Base-by-base conservation (phyloP, 2,329 filamentous ascomycete species). In the Metarhizium guizhouense region DNA sequence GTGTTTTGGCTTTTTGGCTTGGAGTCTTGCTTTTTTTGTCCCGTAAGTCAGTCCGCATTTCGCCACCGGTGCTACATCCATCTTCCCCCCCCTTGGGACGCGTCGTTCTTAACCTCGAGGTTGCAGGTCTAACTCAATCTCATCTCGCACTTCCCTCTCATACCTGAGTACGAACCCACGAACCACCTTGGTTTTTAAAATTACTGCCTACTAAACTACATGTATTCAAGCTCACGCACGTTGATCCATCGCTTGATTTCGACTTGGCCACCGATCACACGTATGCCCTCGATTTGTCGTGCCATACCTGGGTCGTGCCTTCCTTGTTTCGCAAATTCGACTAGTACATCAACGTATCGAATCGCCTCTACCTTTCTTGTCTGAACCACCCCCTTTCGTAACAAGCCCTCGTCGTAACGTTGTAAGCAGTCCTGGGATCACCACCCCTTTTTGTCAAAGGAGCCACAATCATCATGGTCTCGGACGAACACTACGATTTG, bases 401-500 rank as follows among this genome's bases (percentile, higher is more conserved):
- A n/a, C 30, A 50, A 40, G 40, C 48, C 25, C 34, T 29, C 4
- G 42, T 42, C 16, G 34, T 32, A 20, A 16, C 10, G 42, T 25
- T 45, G 42, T 45, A 20, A 20, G 42, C n/a, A 16, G n/a, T 7
- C 42, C 18, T 20, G n/a, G 10, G 13, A 45, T 20, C 42, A 20
- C 42, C n/a, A 2, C 25, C 16, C 25, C 18, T 3, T 7, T 14
- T n/a, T 43, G 32, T 7, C 10, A 20, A 36, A 42, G 13, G 29
- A 32, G 18, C 45, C 16, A 30, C n/a, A 29, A 20, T 20, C 66
- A 80, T 59, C 68, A 96, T 97, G 93, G 86, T 96, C 60, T 89
- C 92, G 65, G 93, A 97, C 78, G 85, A 92, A 64, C 85, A 93
- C 55, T 95, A 95, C 76, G 91, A 96, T 65, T 82, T 94, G 66